phyloP scores from a whole-genome alignment of 768 basidiomycete genomes.

The Boletus huronensis region DNA sequence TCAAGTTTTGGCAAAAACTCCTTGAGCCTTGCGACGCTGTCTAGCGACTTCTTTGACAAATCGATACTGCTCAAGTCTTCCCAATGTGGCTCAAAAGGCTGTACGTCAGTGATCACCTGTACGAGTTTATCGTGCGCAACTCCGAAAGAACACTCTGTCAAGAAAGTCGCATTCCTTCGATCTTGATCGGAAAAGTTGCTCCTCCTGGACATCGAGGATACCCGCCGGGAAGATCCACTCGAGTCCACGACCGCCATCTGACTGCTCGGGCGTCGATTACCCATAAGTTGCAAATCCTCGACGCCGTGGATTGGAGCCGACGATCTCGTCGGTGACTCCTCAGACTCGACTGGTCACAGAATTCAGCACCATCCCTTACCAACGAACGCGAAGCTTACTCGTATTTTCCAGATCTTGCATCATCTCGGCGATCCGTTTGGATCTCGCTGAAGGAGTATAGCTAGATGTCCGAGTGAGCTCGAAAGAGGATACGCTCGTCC shows the following conservation, averaged over 20 bases:
- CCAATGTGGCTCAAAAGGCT: slow-evolving; percentile 95
- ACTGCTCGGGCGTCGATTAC: slow-evolving; percentile 39
- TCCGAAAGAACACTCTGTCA: slow-evolving; percentile 96
- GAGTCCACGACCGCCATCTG: slow-evolving; percentile 24
- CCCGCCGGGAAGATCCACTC: slow-evolving; percentile 34
- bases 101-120: slow-evolving; percentile 88
- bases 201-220: slow-evolving; percentile 45
- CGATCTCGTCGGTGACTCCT: slow-evolving; percentile 56
- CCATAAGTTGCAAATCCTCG: slow-evolving; percentile 48
- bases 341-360: slow-evolving; percentile 28
- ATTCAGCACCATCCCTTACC: slow-evolving; percentile 2
- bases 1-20: slow-evolving; percentile 88
- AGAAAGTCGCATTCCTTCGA: slow-evolving; percentile 57
- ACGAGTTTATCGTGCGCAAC: slow-evolving; percentile 91
- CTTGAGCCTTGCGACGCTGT: slow-evolving; percentile 70
- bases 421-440: slow-evolving; percentile 79
- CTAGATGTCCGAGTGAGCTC: slow-evolving; percentile 20
- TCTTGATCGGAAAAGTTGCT: slow-evolving; percentile 35
- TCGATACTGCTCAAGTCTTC: slow-evolving; percentile 75
- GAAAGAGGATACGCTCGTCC: slow-evolving; percentile 17
- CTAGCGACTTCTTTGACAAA: slow-evolving; percentile 55
- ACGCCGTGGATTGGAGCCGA: slow-evolving; percentile 42
- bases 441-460: slow-evolving; percentile 59
- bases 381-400: slow-evolving; percentile 46
- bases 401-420: slow-evolving; percentile 69